Base-by-base conservation (phyloP, 352 stramenopile genomes). In the Pythium pectinolyticum region DNA sequence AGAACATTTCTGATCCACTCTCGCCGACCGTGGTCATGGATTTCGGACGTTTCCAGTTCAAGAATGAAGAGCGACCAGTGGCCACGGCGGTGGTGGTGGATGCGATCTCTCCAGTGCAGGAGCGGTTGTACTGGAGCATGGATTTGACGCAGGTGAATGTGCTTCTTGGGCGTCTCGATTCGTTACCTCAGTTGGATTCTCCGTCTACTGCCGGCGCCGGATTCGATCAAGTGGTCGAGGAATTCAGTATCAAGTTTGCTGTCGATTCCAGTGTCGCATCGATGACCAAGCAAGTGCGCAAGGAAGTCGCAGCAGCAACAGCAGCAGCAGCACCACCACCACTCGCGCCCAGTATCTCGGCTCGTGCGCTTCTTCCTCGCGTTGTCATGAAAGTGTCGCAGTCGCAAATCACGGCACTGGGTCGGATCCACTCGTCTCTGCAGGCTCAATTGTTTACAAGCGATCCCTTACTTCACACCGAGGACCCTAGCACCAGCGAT, bases 141-240 rank as follows among this genome's bases (percentile, higher is more conserved):
- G 69, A 88, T 12, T 64, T 94, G 48, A 80, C 61, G 11, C 70
- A 88, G 14, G 75, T 94, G 11, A 78, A 87, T 34, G 74, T 92
- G 17, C 68, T 77, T 24, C 72, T 91, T 19, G 81, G 83, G 0
- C 50, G 62, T 15, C 64, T 84, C 5, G 62, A 83, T 5, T 52
- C 70, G 14, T 41, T 89, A 11, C 34, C 57, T 28, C 17, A 20
- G 14, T 27, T 46, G 31, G 31, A 34, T 2, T 24, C 5, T 14
- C n/a, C 19, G 8, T 19, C 17, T 27, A 17, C 40, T 12, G 40
- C 27, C 20, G 31, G 19, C 17, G 22, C 20, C 28, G 39, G 32
- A 19, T 83, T 89, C 43, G 56, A 64, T 4, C 75, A 75, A 63
- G 70, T 92, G 12, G 72, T 92, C 25, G 56, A 88, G 30, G 75